Conservation (phyloP, 2,329 filamentous ascomycete species). For the Periconia sp. region DNA sequence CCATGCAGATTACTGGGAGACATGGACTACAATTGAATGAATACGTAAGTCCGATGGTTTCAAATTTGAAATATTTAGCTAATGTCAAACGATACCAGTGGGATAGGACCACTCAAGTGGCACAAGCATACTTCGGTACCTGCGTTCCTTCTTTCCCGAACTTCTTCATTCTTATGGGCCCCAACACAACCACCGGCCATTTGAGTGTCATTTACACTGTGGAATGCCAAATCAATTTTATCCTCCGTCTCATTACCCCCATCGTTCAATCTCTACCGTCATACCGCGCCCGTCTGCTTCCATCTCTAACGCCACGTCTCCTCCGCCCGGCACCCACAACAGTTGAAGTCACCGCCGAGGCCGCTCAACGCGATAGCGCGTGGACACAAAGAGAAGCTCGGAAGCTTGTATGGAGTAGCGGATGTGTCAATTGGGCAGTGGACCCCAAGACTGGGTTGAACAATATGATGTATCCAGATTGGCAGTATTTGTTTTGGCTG, state of each 20-base stretch:
- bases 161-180: constrained; percentile 26
- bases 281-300: constrained; percentile 18
- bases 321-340: constrained; percentile 22
- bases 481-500: constrained; percentile 53
- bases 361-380: constrained; percentile 38
- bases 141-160: constrained; percentile 43
- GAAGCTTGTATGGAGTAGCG: constrained; percentile 52
- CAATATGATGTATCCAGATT: constrained; percentile 57
- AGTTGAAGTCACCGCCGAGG: constrained; percentile 41
- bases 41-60: constrained; percentile 27
- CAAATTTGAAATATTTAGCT: constrained; percentile 1
- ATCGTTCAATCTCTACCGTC: constrained; percentile 41
- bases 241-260: constrained; percentile 46
- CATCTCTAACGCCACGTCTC: constrained; percentile 24
- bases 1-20: constrained; percentile 50
- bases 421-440: constrained; percentile 57
- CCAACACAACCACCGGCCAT: constrained; percentile 53
- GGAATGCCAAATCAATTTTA: constrained; percentile 56
- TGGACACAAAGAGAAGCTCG: constrained; percentile 48
- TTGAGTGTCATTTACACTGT: constrained; percentile 54
- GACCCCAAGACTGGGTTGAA: constrained; percentile 52
- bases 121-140: constrained; percentile 53
- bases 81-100: constrained; percentile 33
- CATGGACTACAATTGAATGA: constrained; percentile 44
- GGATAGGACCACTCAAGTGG: constrained; percentile 37